Evolutionary conservation across 768 basidiomycete genomes (phyloP).

Genomic region (Pulveroboletus sp.): DNA sequence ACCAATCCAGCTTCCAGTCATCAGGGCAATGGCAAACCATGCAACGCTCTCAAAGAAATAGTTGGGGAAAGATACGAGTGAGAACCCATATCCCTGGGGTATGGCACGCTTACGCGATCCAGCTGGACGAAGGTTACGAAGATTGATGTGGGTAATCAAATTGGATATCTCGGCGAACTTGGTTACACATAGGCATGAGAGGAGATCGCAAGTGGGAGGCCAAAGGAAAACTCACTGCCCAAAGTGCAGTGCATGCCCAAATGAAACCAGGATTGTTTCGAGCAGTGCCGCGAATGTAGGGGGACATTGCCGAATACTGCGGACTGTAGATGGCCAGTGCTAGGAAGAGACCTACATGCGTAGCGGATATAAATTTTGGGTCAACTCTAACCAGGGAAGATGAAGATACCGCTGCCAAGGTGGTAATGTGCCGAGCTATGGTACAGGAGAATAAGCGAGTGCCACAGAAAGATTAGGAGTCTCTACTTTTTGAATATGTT

Average conservation of each 20-base stretch:
- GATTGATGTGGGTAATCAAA: constrained; percentile 73
- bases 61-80: constrained; percentile 85
- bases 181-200: neutral
- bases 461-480: neutral
- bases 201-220: neutral
- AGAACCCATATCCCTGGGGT: constrained; percentile 91
- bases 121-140: constrained; percentile 79
- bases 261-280: constrained; percentile 70
- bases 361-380: constrained; percentile 2
- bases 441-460: constrained; percentile 1
- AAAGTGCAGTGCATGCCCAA: constrained; percentile 60
- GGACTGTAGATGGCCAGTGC: constrained; percentile 83
- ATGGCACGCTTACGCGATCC: constrained; percentile 80
- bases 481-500: constrained; percentile 90
- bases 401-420: constrained; percentile 56
- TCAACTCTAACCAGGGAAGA: neutral
- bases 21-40: constrained; percentile 67
- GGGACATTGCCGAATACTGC: constrained; percentile 63
- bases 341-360: constrained; percentile 58
- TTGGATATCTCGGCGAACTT: constrained; percentile 89
- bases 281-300: constrained; percentile 59
- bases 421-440: constrained; percentile 88
- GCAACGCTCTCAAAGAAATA: constrained; percentile 88
- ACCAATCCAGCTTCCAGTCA: constrained; percentile 82
- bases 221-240: constrained; percentile 57